Conservation (phyloP, 2,329 filamentous ascomycete genomes). For the Microdochium bolleyi region DNA sequence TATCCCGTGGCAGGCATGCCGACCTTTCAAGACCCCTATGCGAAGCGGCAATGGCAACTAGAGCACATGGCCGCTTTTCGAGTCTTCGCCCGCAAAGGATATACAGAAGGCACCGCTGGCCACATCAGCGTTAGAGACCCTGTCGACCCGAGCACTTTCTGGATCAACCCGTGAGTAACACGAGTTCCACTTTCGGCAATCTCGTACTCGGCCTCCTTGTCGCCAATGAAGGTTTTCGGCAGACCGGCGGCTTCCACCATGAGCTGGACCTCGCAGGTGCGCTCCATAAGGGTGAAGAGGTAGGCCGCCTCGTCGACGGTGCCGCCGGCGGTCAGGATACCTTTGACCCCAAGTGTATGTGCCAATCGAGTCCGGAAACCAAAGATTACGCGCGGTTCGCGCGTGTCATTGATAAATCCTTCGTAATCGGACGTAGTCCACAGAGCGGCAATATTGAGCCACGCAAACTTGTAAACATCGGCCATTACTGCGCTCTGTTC, state of each 20-base stretch:
- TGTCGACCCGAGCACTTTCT: slow-evolving; percentile 49
- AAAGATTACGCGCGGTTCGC: too few species aligned
- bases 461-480: too few species aligned
- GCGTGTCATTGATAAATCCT: too few species aligned
- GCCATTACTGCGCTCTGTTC: too few species aligned
- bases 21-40: slow-evolving; percentile 38
- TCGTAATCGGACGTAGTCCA: too few species aligned
- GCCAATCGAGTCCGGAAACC: too few species aligned
- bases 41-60: slow-evolving; percentile 46
- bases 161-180: slow-evolving; percentile 53
- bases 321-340: slow-evolving; percentile 48
- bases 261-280: slow-evolving; percentile 24
- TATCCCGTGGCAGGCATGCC: slow-evolving; percentile 54
- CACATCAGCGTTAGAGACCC: slow-evolving; percentile 60
- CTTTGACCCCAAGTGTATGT: too few species aligned
- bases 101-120: slow-evolving; percentile 55
- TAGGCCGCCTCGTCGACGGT: slow-evolving; percentile 58
- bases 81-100: slow-evolving; percentile 48
- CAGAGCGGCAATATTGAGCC: too few species aligned
- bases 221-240: slow-evolving; percentile 18
- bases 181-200: too few species aligned
- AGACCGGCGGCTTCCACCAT: slow-evolving; percentile 18
- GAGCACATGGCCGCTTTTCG: slow-evolving; percentile 52
- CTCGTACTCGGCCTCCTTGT: slow-evolving; percentile 30
- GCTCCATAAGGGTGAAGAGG: slow-evolving; percentile 37